Conservation (phyloP, 1,284 basidiomycete genomes). For the Ganoderma boninense region DNA sequence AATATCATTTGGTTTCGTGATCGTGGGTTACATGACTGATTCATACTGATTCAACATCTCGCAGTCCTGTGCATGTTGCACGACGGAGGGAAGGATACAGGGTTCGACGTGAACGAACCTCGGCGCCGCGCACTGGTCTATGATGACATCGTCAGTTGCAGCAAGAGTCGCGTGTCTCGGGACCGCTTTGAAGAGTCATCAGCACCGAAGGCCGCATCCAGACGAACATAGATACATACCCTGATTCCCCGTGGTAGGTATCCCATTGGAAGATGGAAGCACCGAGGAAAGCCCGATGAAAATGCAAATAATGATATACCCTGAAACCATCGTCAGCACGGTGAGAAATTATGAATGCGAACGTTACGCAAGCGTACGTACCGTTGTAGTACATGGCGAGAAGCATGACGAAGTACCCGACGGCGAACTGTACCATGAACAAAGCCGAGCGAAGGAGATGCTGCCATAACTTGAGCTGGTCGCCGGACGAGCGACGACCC, state of each 20-base stretch:
- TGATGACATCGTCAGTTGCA: neutral
- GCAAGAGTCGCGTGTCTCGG: conserved; percentile 16
- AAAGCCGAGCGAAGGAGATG: conserved; percentile 13
- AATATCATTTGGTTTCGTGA: neutral
- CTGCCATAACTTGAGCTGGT: conserved; percentile 13
- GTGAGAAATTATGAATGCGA: too few relatives aligned
- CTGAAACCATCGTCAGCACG: neutral
- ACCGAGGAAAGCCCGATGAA: conserved; percentile 16
- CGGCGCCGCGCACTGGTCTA: neutral
- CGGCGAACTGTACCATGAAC: conserved; percentile 18
- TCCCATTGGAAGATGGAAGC: conserved; percentile 18
- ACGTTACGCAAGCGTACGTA: neutral
- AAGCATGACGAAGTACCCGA: conserved; percentile 21
- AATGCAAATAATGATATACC: conserved; percentile 21
- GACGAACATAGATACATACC: neutral
- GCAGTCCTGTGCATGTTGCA: neutral
- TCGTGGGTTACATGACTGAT: neutral
- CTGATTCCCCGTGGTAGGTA: conserved; percentile 3
- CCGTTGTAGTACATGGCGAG: conserved; percentile 24
- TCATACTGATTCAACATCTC: neutral
- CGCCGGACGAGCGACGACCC: neutral
- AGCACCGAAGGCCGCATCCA: neutral
- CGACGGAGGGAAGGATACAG: neutral
- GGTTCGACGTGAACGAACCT: neutral
- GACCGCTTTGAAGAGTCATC: neutral